Evolutionary conservation across 768 basidiomycete genomes (phyloP).

Genomic region (Lactarius trivialis): DNA sequence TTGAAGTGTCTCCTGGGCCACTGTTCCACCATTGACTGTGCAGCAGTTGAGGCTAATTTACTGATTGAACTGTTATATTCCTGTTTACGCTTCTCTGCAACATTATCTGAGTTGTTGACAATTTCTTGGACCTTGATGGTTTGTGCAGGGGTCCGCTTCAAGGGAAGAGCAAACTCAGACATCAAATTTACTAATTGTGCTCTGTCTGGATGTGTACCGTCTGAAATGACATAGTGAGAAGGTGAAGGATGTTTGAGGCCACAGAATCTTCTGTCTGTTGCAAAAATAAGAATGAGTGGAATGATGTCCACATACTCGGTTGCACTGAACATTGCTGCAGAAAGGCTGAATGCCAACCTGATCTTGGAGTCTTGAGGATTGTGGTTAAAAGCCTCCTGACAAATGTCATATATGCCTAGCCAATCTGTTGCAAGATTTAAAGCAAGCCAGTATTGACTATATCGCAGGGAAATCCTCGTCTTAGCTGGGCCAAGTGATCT

Average conservation of each 20-base stretch:
- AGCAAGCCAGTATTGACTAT: constrained; percentile 11
- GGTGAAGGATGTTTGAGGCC: neutral
- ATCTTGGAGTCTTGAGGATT: neutral
- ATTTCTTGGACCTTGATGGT: neutral
- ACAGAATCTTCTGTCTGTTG: neutral
- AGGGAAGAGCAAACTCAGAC: neutral
- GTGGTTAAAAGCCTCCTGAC: neutral
- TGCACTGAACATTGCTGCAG: neutral
- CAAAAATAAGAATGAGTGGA: neutral
- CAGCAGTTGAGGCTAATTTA: neutral
- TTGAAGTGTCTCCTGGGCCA: neutral
- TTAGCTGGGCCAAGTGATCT: neutral
- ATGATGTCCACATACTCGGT: neutral
- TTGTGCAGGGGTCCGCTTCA: neutral
- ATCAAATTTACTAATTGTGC: neutral
- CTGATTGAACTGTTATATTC: neutral
- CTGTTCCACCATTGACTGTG: constrained; percentile 22
- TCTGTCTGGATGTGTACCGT: neutral
- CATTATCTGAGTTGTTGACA: no score
- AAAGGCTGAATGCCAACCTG: constrained; percentile 2
- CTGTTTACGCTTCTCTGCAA: no score
- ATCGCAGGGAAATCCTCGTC: neutral
- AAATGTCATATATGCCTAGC: constrained; percentile 3
- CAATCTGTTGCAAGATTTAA: constrained; percentile 3
- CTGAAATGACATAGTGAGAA: constrained; percentile 25